Evolutionary conservation across 2,329 filamentous ascomycete genomes (phyloP).

Genomic region (Colletotrichum ledebouriae): DNA sequence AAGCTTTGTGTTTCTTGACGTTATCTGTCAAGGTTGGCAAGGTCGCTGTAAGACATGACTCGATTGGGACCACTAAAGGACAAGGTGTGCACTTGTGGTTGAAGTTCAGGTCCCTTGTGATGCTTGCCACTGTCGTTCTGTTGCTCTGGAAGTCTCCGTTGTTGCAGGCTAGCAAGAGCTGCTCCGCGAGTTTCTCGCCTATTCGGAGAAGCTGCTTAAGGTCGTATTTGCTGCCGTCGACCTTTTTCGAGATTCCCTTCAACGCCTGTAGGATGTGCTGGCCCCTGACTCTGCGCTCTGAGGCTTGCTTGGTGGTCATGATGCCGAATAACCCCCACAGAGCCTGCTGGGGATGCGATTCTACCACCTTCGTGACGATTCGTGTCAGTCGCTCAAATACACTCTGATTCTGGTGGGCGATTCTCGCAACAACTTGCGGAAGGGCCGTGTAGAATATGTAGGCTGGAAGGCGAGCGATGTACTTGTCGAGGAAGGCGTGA

Average conservation of each 20-base stretch:
- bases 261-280: conserved; percentile 65
- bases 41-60: conserved; percentile 84
- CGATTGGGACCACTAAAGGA: conserved; percentile 88
- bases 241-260: conserved; percentile 62
- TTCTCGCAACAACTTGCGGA: conserved; percentile 95
- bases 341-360: conserved; percentile 88
- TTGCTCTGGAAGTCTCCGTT: conserved; percentile 79
- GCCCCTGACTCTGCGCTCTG: conserved; percentile 72
- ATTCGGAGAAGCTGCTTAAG: conserved; percentile 79
- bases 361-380: conserved; percentile 89
- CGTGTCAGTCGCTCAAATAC: conserved; percentile 83
- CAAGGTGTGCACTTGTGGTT: conserved; percentile 87
- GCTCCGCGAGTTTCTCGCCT: conserved; percentile 86
- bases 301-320: conserved; percentile 80
- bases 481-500: conserved; percentile 83
- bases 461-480: conserved; percentile 78
- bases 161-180: conserved; percentile 84
- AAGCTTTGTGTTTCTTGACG: conserved; percentile 84
- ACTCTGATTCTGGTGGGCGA: conserved; percentile 84
- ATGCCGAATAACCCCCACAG: conserved; percentile 93
- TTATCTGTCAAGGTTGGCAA: conserved; percentile 82
- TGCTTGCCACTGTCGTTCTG: conserved; percentile 76
- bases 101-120: conserved; percentile 84
- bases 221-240: conserved; percentile 67
- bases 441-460: conserved; percentile 87